Conservation (phyloP, 2,329 filamentous ascomycete species). For the Sporothrix euskadiensis region DNA sequence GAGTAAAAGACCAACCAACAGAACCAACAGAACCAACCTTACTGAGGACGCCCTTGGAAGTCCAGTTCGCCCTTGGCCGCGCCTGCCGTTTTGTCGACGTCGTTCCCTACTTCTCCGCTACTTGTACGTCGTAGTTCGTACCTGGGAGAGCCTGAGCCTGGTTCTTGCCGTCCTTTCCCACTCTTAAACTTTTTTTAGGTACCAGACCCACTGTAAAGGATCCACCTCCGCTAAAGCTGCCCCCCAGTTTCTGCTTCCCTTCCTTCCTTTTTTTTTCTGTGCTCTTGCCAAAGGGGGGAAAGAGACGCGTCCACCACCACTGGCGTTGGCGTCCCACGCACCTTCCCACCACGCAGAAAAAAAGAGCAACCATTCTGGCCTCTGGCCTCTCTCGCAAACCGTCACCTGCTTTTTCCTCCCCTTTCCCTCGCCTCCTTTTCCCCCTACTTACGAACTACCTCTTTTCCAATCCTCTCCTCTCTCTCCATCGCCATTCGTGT, state of each 20-base stretch:
- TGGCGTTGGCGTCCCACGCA: not conserved
- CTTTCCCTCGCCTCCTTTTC: conserved; percentile 19
- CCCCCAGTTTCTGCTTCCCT: conserved; percentile 24
- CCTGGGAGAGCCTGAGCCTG: not conserved
- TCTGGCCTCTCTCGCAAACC: conserved; percentile 9
- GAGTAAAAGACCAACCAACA: not conserved
- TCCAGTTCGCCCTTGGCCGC: not conserved
- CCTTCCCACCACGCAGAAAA: conserved; percentile 3
- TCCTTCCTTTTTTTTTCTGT: conserved; percentile 19
- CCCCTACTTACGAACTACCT: not conserved
- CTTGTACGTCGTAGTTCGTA: not conserved
- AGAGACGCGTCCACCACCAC: conserved; percentile 25
- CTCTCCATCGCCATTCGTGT: not conserved
- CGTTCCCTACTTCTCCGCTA: not conserved
- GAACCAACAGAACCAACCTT: not conserved
- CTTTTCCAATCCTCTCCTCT: not conserved
- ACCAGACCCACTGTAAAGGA: conserved; percentile 27
- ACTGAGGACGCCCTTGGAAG: not conserved
- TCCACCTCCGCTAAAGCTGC: conserved; percentile 30
- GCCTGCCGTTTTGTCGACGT: not conserved
- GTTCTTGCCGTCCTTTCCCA: conserved; percentile 14
- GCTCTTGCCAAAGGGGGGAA: conserved; percentile 27
- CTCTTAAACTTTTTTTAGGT: conserved; percentile 27
- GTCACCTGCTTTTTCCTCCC: conserved; percentile 24
- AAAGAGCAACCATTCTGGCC: not conserved